Percentiles rank a stretch among this genome's conserved stretches.
These are phyloP conservation scores for Saccharomyces hybrid DNA, from an alignment of 1,139 yeast species.

Conservation along the genomic window DNA sequence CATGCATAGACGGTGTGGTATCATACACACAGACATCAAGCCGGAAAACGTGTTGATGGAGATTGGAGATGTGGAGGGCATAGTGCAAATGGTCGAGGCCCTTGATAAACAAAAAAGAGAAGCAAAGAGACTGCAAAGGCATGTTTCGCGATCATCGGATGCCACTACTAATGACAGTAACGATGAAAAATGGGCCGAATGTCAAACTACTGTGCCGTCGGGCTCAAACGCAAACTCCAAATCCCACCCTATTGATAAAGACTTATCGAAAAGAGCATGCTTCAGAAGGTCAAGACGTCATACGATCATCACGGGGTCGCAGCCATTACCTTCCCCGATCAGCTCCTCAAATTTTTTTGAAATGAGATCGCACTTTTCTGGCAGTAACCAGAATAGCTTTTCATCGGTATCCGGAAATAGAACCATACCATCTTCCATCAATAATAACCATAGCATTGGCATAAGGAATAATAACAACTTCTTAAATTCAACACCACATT, in stretches of 20 bases:
- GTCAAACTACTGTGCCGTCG: not conserved
- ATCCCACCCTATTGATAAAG: not conserved
- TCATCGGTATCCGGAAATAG: not conserved
- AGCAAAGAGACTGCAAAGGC: constrained; percentile 35
- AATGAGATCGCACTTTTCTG: constrained; percentile 26
- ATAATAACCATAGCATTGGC: not conserved
- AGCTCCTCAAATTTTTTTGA: constrained; percentile 38
- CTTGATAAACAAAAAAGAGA: constrained; percentile 44
- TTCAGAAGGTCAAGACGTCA: constrained; percentile 56
- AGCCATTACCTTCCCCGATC: constrained; percentile 76
- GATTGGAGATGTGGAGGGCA: constrained; percentile 62
- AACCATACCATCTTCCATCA: not conserved
- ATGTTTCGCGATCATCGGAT: constrained; percentile 13
- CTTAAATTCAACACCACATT: not conserved
- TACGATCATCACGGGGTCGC: constrained; percentile 77
- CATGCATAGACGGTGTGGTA: constrained; percentile 65
- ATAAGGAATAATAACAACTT: not conserved
- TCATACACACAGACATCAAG: constrained; percentile 75
- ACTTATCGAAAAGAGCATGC: constrained; percentile 10
- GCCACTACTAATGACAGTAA: not conserved
- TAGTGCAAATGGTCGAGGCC: constrained; percentile 52
- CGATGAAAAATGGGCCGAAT: not conserved
- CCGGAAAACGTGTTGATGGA: constrained; percentile 73
- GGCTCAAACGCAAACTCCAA: not conserved
- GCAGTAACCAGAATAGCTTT: constrained; percentile 8